These are phyloP conservation scores for Entophlyctis helioformis DNA, from an alignment of 192 early-diverging fungal genomes.

Conservation along the genomic window DNA sequence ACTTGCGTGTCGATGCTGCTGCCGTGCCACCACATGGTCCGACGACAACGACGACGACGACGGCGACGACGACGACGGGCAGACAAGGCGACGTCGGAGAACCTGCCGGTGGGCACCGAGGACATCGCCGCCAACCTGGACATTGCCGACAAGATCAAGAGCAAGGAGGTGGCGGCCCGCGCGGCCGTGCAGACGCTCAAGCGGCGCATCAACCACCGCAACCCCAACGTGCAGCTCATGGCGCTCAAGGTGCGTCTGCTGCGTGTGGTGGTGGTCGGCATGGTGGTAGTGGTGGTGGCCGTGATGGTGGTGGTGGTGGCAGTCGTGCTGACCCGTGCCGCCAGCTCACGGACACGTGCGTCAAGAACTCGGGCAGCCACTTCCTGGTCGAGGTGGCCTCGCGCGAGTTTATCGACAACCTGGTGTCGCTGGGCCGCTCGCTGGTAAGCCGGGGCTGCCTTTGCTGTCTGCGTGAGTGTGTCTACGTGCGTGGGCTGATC, in stretches of 20 bases:
- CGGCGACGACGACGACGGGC: no score
- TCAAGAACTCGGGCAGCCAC: constrained; percentile 85
- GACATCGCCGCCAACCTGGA: constrained; percentile 76
- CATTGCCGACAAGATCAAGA: constrained; percentile 86
- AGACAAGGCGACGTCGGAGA: constrained; percentile 78
- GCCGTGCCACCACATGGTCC: not conserved
- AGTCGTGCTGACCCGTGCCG: no score
- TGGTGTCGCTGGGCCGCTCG: constrained; percentile 47
- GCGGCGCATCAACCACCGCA: constrained; percentile 68
- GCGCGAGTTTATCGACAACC: constrained; percentile 81
- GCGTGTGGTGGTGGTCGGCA: no score
- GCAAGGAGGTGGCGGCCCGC: constrained; percentile 61
- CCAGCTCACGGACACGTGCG: constrained; percentile 78
- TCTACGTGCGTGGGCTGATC: no score
- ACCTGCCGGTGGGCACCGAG: constrained; percentile 71
- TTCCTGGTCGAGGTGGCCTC: constrained; percentile 79
- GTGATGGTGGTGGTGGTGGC: no score
- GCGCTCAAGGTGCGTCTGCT: constrained; percentile 52
- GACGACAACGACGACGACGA: no score
- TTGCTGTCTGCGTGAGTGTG: no score
- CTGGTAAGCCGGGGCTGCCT: no score
- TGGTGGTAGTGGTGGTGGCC: no score
- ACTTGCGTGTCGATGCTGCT: not conserved
- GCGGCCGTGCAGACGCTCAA: constrained; percentile 65
- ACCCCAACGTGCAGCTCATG: constrained; percentile 89